Conservation (phyloP, 2,329 filamentous ascomycete species). For the Chaetomiaceae sp. region DNA sequence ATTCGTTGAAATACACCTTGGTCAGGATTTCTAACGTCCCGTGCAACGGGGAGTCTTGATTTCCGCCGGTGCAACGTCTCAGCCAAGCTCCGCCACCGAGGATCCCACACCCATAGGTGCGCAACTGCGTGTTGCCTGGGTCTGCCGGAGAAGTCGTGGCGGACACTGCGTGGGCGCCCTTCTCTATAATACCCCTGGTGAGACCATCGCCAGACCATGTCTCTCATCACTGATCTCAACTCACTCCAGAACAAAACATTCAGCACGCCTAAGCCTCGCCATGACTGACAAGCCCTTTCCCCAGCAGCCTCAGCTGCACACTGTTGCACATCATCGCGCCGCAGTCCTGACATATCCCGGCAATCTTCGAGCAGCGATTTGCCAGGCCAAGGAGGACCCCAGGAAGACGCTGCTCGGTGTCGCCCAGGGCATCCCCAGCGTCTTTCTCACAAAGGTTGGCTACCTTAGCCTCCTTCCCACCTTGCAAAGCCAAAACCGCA, state of each 20-base stretch:
- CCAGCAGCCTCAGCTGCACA: slow-evolving; percentile 7
- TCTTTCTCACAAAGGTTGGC: slow-evolving; percentile 9
- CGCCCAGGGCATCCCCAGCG: slow-evolving; percentile 10
- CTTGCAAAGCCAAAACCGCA: not conserved
- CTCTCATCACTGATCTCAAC: not conserved
- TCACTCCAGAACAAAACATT: not conserved
- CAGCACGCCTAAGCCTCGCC: not conserved
- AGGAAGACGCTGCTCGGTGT: slow-evolving; percentile 11
- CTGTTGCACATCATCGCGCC: slow-evolving; percentile 1
- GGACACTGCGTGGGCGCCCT: not conserved
- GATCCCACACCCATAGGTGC: not conserved
- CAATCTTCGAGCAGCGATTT: slow-evolving; percentile 3
- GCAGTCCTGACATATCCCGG: slow-evolving; percentile 6
- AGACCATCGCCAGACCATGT: not conserved
- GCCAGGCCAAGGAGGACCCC: slow-evolving; percentile 4
- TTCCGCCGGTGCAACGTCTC: not conserved
- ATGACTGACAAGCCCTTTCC: slow-evolving; percentile 6
- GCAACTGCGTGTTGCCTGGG: not conserved
- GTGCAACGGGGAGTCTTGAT: not conserved
- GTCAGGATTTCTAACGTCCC: not conserved
- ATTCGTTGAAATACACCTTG: no score
- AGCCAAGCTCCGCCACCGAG: not conserved
- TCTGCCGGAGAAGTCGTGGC: not conserved
- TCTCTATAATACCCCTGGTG: not conserved
- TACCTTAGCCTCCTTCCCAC: not conserved